Evolutionary conservation across 768 basidiomycete species (phyloP).

Genomic region (Tylopilus subfusipes): DNA sequence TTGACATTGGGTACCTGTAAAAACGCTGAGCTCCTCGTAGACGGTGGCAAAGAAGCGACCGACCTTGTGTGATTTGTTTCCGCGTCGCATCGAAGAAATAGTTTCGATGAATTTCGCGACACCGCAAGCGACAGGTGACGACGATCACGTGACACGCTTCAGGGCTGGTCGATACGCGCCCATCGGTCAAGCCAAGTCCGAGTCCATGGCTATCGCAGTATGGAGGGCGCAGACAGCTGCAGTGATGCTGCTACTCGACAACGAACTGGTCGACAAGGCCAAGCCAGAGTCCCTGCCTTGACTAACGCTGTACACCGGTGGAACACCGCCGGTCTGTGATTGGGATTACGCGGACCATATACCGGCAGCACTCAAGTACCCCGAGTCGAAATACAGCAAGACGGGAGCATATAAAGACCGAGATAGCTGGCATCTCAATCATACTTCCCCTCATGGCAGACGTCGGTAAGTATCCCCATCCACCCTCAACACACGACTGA

Average conservation of each 20-base stretch:
- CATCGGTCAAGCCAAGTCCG: not conserved
- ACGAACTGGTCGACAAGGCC: too few relatives aligned
- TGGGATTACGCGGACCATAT: too few relatives aligned
- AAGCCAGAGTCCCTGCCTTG: too few relatives aligned
- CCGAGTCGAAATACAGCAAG: too few relatives aligned
- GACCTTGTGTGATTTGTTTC: conserved; percentile 69
- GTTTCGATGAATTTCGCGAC: not conserved
- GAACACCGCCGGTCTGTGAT: too few relatives aligned
- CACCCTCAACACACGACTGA: not conserved
- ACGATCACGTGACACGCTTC: conserved; percentile 18
- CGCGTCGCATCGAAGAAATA: conserved; percentile 41
- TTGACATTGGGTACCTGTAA: conserved; percentile 78
- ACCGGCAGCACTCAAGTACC: too few relatives aligned
- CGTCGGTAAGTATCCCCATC: not conserved
- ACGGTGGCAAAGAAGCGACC: not conserved
- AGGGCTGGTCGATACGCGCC: conserved; percentile 26
- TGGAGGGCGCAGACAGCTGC: too few relatives aligned
- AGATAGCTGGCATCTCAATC: not conserved
- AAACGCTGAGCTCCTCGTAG: not conserved
- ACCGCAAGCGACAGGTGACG: not conserved
- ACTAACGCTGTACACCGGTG: not conserved
- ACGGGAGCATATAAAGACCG: not conserved
- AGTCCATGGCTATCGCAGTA: too few relatives aligned
- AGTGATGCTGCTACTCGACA: too few relatives aligned
- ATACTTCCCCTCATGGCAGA: not conserved